Conservation (phyloP, 768 basidiomycete species). For the Xerocomus brunneocitrinus region DNA sequence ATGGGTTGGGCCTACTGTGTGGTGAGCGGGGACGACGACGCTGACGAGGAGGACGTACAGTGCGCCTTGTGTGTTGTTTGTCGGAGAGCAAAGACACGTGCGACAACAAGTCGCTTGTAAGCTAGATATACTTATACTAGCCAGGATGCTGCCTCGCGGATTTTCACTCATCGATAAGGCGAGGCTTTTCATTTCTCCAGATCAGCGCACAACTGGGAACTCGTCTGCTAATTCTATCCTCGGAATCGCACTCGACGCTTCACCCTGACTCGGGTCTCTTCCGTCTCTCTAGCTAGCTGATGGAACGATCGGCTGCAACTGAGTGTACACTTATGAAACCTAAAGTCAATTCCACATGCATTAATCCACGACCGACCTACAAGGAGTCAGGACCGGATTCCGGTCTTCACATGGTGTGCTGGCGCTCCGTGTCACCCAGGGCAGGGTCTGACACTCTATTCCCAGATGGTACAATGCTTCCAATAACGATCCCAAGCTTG, state of each 20-base stretch:
- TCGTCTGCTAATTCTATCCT: too few relatives aligned
- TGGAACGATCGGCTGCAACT: too few relatives aligned
- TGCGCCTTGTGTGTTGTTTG: background rate
- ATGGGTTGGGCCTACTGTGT: conserved; percentile 15
- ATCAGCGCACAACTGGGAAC: too few relatives aligned
- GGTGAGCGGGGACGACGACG: background rate
- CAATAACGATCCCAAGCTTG: background rate
- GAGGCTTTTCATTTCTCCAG: too few relatives aligned
- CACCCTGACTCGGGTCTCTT: too few relatives aligned
- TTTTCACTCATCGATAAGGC: too few relatives aligned
- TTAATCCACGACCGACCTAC: background rate
- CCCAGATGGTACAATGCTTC: background rate
- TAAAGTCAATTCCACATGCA: conserved; percentile 22
- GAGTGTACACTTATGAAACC: background rate
- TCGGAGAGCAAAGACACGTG: background rate
- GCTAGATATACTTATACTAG: too few relatives aligned
- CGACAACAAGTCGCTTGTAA: too few relatives aligned
- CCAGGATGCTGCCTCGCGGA: too few relatives aligned
- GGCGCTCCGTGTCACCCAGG: background rate
- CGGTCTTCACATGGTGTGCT: conserved; percentile 11
- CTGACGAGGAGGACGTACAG: conserved; percentile 2
- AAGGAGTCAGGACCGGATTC: background rate
- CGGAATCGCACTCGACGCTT: too few relatives aligned
- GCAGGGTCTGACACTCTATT: too few relatives aligned
- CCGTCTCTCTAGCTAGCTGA: too few relatives aligned